These are phyloP conservation scores for Solanum clarkiae DNA, from an alignment of 257 asterid species.

Conservation along the genomic window DNA sequence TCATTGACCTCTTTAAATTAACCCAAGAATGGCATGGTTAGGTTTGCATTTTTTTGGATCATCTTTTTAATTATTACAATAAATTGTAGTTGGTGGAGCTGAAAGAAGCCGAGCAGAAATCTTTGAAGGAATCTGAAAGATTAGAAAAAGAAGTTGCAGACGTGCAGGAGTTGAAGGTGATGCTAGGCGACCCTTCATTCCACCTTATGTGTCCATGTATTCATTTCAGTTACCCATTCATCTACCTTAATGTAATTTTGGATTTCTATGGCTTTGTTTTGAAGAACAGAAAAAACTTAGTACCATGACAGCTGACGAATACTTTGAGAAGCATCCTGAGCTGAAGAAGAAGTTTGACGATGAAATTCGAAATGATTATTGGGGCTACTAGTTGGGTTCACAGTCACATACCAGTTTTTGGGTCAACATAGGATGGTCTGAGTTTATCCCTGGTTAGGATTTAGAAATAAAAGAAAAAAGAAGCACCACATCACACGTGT, in stretches of 20 bases:
- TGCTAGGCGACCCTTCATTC: background rate
- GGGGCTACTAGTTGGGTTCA: constrained; percentile 20
- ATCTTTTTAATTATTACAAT: background rate
- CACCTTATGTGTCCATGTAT: background rate
- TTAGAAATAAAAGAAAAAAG: constrained; percentile 36
- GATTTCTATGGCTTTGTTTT: background rate
- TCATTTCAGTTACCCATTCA: background rate
- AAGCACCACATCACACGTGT: background rate
- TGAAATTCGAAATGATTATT: constrained; percentile 32
- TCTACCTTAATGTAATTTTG: background rate
- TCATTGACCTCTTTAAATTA: background rate
- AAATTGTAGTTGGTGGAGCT: constrained; percentile 71
- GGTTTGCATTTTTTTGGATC: background rate
- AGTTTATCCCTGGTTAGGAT: constrained; percentile 28
- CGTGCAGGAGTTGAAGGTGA: constrained; percentile 44
- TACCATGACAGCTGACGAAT: constrained; percentile 96
- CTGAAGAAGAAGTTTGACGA: constrained; percentile 57
- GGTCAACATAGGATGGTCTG: constrained; percentile 5
- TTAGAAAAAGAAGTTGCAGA: constrained; percentile 83
- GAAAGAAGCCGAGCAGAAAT: constrained; percentile 75
- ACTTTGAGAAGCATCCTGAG: constrained; percentile 90
- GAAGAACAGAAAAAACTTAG: constrained; percentile 62
- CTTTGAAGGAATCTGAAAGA: constrained; percentile 75
- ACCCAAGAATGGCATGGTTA: background rate
- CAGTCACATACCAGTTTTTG: background rate